phyloP scores from a whole-genome alignment of 1,284 basidiomycete species.

The Rhodotorula sp. region DNA sequence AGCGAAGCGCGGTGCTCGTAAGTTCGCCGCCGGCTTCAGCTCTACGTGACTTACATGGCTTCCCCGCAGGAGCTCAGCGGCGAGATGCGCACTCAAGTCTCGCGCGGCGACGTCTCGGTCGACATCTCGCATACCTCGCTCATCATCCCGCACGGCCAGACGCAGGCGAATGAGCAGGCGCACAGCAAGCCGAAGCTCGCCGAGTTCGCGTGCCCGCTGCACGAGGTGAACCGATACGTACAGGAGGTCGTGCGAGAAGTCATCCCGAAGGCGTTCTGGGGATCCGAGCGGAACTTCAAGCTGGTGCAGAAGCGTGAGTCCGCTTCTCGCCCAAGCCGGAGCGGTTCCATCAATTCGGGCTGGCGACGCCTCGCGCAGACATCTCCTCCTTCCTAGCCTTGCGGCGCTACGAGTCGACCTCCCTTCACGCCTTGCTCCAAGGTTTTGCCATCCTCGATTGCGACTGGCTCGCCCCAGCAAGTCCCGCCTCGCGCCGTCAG shows the following conservation, averaged over 20 bases:
- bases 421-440: conserved; percentile 76
- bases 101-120: conserved; percentile 19
- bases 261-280: conserved; percentile 75
- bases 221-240: conserved; percentile 69
- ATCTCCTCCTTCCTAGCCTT: conserved; percentile 68
- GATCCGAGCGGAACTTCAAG: conserved; percentile 66
- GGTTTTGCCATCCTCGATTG: conserved; percentile 72
- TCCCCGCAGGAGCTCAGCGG: conserved; percentile 20
- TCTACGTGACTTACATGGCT: neutral
- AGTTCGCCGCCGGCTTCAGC: neutral
- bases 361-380: conserved; percentile 54
- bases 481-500: conserved; percentile 17
- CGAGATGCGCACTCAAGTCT: conserved; percentile 22
- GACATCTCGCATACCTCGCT: conserved; percentile 44
- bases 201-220: conserved; percentile 66
- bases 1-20: conserved; percentile 15
- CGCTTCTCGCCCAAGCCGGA: neutral
- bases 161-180: conserved; percentile 54
- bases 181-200: conserved; percentile 69
- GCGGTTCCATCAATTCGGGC: too few relatives aligned
- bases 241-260: conserved; percentile 63
- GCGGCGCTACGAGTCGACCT: conserved; percentile 75
- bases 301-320: conserved; percentile 62
- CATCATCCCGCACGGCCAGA: conserved; percentile 49
- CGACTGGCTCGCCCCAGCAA: conserved; percentile 68